Evolutionary conservation across 352 stramenopile genomes (phyloP), one percentile per base, ranked within the genome.

Genomic region (Phytopythium cucurbitacearum): DNA sequence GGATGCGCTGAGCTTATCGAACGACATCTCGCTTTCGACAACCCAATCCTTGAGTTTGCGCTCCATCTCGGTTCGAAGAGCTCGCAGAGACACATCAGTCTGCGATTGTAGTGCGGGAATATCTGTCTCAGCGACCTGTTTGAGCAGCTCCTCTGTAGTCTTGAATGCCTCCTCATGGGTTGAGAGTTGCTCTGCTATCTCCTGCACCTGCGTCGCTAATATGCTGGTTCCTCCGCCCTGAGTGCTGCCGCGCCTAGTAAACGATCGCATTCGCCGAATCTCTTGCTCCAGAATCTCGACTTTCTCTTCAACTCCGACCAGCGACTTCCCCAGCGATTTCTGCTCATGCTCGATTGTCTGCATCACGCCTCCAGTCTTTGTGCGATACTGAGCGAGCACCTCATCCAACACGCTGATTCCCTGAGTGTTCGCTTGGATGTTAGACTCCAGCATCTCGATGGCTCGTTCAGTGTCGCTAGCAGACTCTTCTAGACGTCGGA

Each of bases 231-330:
- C 55, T 12, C 64, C 65, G 10, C 48, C 58, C 1, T 60, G 38
- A 1, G 71, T 67, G 36, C 59, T 85, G 9, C 73, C 76, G 2
- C 72, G 72, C 3, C 72, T 65, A 6, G 54, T 56, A 2, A 57
- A 69, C 13, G 65, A 71, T 8, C 74, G 70, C 36, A 87, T 47
- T 13, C 74, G 70, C 3, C 79, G 65, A 5, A 89, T 54, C 39
- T 89, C 78, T 11, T 76, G 55, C 33, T 87, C 73, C 2, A 85
- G 46, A 1, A 64, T 55, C 15, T 85, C 69, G 5, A 89, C 53
- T 15, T 85, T 85, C 53, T 87, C 76, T 7, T 87, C 76, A 4
- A 85, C 61, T 4, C 76, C 70, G 33, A 78, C 53, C 15, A 89
- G 62, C 3, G 60, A 64, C 44, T 81, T 59, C 0, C 52, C 68